Base-by-base conservation (phyloP, 2,329 filamentous ascomycete species). In the Penicillium palitans region DNA sequence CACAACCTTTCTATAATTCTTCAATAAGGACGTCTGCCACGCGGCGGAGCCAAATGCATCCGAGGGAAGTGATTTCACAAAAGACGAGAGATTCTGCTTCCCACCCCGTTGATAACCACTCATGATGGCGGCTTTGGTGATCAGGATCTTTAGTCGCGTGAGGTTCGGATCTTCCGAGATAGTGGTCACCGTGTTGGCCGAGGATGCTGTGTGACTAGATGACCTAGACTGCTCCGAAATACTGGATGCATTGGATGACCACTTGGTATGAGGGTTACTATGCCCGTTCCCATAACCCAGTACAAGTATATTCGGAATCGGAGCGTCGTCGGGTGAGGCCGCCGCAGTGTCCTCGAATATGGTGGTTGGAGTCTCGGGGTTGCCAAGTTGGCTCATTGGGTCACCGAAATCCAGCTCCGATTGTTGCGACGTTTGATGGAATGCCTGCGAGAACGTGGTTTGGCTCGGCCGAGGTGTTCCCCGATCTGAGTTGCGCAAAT, bases 341-440 rank as follows among this genome's bases (percentile, higher is more conserved):
- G 90, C 92, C 68, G 95, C 88, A 0, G 89, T 91, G 70, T 98
- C 93, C 73, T 97, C 93, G 67, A 97, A 97, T 66, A 97, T 92
- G 5, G 93, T 98, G 0, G 93, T 93, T 0, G 93, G 93, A 0
- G 93, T 98, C 76, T 98, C 93, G 0, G 93, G 93, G 5, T 79
- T 75, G 8, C 65, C 64, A 46, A 65, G 62, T 24, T 70, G 69
- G 39, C 61, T 65, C 39, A 64, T 60, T 33, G 64, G 58, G 12
- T 73, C 68, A 10, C 65, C 61, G 29, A 66, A 63, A 21, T 66
- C 61, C 33, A 69, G 57, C 8, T 74, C 82, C 33, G 77, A 74
- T 35, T 76, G 74, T 42, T 76, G 74, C 8, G 78, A 78, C 12
- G 80, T 78, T 65, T 86, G 80, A 50, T 81, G 77, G 50, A 81